phyloP scores from a whole-genome alignment of 2,329 filamentous ascomycete genomes.

The Aspergillus costaricaensis region DNA sequence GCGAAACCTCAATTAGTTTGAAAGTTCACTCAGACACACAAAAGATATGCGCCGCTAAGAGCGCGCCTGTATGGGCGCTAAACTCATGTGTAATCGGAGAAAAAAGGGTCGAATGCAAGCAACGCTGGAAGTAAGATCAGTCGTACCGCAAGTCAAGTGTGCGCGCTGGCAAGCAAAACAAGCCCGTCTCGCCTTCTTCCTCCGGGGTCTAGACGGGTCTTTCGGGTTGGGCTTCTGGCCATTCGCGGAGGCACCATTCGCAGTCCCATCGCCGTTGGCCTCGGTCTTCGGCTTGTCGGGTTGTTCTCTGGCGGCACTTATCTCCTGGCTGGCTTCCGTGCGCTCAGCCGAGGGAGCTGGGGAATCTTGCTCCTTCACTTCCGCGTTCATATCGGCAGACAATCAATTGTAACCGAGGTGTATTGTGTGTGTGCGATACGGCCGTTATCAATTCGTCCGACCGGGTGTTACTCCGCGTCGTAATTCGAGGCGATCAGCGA shows the following conservation, averaged over 20 bases:
- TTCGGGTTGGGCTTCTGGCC: constrained; percentile 71
- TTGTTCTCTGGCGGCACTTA: constrained; percentile 39
- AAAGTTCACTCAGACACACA: not conserved
- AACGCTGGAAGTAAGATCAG: constrained; percentile 10
- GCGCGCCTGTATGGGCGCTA: not conserved
- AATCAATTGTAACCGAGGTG: constrained; percentile 13
- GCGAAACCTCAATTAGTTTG: constrained; percentile 32
- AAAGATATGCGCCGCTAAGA: not conserved
- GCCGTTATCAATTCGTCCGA: not conserved
- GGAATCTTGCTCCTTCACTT: constrained; percentile 38
- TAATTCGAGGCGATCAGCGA: not conserved
- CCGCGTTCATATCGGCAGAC: constrained; percentile 37
- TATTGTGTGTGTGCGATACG: not conserved
- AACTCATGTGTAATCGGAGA: constrained; percentile 8
- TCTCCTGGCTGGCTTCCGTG: constrained; percentile 41
- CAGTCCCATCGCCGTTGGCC: constrained; percentile 48
- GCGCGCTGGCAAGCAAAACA: constrained; percentile 97
- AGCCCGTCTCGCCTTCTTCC: constrained; percentile 93
- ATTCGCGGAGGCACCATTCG: constrained; percentile 60
- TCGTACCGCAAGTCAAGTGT: constrained; percentile 95
- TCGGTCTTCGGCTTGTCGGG: constrained; percentile 44
- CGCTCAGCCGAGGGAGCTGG: constrained; percentile 40
- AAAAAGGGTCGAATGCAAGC: constrained; percentile 9
- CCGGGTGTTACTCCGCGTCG: not conserved
- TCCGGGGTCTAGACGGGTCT: constrained; percentile 81